These are phyloP conservation scores for Plasmopara viticola DNA, from an alignment of 352 stramenopile species.

Conservation along the genomic window DNA sequence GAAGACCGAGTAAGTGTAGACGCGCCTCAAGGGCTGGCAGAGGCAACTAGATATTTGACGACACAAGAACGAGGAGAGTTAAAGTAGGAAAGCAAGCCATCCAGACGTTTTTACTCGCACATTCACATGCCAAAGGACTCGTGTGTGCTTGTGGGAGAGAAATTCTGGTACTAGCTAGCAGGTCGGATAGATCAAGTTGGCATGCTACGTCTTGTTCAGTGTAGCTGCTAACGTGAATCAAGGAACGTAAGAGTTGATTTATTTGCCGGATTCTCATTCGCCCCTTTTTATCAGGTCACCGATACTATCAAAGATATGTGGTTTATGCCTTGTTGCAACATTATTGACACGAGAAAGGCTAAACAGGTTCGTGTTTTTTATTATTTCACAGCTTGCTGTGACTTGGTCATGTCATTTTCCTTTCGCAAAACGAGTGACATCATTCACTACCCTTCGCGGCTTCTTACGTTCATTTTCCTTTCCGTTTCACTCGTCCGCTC, in stretches of 20 bases:
- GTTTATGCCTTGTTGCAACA: background rate
- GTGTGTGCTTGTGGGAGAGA: slow-evolving; percentile 26
- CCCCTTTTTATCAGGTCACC: too few species aligned
- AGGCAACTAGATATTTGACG: slow-evolving; percentile 27
- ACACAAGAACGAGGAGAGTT: slow-evolving; percentile 23
- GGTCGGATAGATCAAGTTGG: slow-evolving; percentile 24
- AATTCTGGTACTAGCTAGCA: slow-evolving; percentile 5
- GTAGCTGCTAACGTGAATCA: slow-evolving; percentile 47
- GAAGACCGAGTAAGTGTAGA: slow-evolving; percentile 95
- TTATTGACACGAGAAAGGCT: background rate
- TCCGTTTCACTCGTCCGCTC: too few species aligned
- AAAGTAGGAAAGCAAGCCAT: slow-evolving; percentile 31
- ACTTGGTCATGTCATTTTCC: background rate
- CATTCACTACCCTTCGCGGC: too few species aligned
- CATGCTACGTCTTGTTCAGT: slow-evolving; percentile 16
- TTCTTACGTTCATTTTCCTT: too few species aligned
- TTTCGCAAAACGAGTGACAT: background rate
- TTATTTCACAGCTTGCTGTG: background rate
- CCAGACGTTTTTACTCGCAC: slow-evolving; percentile 20
- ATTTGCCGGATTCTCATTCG: slow-evolving; percentile 35
- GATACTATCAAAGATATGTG: too few species aligned
- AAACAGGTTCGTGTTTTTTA: background rate
- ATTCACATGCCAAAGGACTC: slow-evolving; percentile 15
- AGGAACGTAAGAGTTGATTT: slow-evolving; percentile 64
- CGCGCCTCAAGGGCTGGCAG: background rate